Conservation (phyloP, 805 yeast genomes). For the Candida dajiaensis region DNA sequence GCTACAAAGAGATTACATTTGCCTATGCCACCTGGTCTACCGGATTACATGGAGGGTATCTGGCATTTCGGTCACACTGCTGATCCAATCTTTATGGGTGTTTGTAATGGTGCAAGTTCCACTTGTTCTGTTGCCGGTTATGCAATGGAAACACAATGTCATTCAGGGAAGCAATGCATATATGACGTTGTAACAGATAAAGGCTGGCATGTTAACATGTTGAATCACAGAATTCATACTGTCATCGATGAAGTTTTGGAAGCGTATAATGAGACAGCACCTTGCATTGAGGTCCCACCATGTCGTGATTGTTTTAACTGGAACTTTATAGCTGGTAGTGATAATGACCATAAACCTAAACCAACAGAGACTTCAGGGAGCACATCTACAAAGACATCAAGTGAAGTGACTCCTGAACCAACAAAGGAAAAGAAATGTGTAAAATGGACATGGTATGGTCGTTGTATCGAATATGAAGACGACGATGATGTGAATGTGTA, state of each 20-base stretch:
- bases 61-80: slow-evolving; percentile 98
- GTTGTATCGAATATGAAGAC: slow-evolving; percentile 38
- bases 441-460: slow-evolving; percentile 48
- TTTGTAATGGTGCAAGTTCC: slow-evolving; percentile 89
- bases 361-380: slow-evolving; percentile 1
- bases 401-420: slow-evolving; percentile 9
- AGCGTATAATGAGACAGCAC: slow-evolving; percentile 71
- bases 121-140: slow-evolving; percentile 89
- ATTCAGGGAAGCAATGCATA: slow-evolving; percentile 79
- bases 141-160: slow-evolving; percentile 96
- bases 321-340: slow-evolving; percentile 55
- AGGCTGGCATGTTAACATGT: slow-evolving; percentile 87
- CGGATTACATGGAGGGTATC: slow-evolving; percentile 68
- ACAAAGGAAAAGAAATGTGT: slow-evolving; percentile 24
- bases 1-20: slow-evolving; percentile 82
- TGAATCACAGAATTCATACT: slow-evolving; percentile 85
- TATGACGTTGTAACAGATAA: slow-evolving; percentile 85
- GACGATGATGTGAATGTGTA: background rate
- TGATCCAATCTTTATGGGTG: slow-evolving; percentile 95
- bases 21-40: slow-evolving; percentile 90
- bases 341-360: slow-evolving; percentile 6
- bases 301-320: slow-evolving; percentile 90
- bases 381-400: background rate
- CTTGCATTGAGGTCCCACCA: slow-evolving; percentile 69
- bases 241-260: slow-evolving; percentile 78